Evolutionary conservation across 257 asterid genomes (phyloP).

Genomic region (Dorcoceras hygrometricum): DNA sequence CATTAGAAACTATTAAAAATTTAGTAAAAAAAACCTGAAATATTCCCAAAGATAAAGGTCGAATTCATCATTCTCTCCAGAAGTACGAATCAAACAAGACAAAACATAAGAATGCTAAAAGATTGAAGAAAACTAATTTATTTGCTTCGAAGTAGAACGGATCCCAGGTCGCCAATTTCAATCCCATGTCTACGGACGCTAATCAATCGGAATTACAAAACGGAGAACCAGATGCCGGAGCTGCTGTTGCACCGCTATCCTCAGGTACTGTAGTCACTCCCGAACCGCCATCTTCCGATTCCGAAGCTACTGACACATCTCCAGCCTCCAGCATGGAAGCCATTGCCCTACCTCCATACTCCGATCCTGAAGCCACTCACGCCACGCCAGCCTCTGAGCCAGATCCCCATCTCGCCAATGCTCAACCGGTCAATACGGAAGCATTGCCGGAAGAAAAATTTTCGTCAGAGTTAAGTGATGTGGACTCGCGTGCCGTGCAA

Average conservation of each 20-base stretch:
- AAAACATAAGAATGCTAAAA: background rate
- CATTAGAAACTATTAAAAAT: too few species aligned
- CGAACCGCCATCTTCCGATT: slow-evolving; percentile 21
- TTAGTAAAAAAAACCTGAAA: background rate
- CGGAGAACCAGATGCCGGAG: slow-evolving; percentile 37
- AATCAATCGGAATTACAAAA: slow-evolving; percentile 42
- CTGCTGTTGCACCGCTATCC: slow-evolving; percentile 29
- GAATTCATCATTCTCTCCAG: background rate
- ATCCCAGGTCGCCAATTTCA: slow-evolving; percentile 24
- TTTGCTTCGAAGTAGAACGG: background rate
- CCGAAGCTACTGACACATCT: slow-evolving; percentile 23
- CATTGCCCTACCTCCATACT: slow-evolving; percentile 36
- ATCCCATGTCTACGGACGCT: slow-evolving; percentile 44
- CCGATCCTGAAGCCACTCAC: slow-evolving; percentile 10
- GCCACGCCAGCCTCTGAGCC: slow-evolving; percentile 40
- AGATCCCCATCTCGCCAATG: slow-evolving; percentile 48
- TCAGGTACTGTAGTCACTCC: slow-evolving; percentile 39
- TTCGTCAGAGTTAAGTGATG: slow-evolving; percentile 36
- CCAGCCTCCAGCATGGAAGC: slow-evolving; percentile 31
- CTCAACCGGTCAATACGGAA: slow-evolving; percentile 34
- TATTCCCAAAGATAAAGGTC: too few species aligned
- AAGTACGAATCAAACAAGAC: background rate
- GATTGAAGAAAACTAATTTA: background rate
- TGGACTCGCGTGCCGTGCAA: slow-evolving; percentile 29
- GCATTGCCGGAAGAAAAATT: slow-evolving; percentile 34